phyloP scores from a whole-genome alignment of 306 rosid species.

The Cucurbita moschata region DNA sequence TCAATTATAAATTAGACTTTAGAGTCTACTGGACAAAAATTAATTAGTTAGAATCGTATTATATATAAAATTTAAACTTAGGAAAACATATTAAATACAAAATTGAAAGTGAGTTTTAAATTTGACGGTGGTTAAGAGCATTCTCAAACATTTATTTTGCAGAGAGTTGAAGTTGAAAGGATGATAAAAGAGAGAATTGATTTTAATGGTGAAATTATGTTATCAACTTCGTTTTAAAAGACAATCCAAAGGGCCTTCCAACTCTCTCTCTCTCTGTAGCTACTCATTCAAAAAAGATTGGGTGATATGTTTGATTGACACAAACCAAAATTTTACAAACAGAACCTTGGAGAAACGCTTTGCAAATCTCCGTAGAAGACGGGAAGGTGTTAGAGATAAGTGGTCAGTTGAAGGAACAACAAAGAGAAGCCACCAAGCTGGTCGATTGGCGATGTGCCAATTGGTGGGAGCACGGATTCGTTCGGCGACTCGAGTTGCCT shows the following conservation, averaged over 20 bases:
- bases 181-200: neutral
- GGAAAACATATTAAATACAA: too few relatives aligned
- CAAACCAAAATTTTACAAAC: slow-evolving; percentile 19
- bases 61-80: too few relatives aligned
- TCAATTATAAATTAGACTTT: too few relatives aligned
- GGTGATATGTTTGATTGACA: slow-evolving; percentile 21
- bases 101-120: neutral
- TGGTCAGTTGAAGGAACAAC: slow-evolving; percentile 60
- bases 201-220: neutral
- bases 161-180: neutral
- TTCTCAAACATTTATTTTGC: slow-evolving; percentile 4
- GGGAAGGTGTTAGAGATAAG: slow-evolving; percentile 74
- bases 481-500: slow-evolving; percentile 85
- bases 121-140: neutral
- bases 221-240: neutral
- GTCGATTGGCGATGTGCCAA: slow-evolving; percentile 74
- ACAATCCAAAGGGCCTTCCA: slow-evolving; percentile 8
- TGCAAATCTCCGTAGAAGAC: slow-evolving; percentile 51
- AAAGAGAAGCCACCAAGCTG: slow-evolving; percentile 20
- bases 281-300: slow-evolving; percentile 6
- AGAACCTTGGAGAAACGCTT: slow-evolving; percentile 51
- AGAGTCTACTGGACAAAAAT: too few relatives aligned
- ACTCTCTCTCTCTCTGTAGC: neutral
- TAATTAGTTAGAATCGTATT: too few relatives aligned
- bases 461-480: slow-evolving; percentile 90